phyloP scores from a whole-genome alignment of 805 yeast species.

The Kluyveromyces lactis region DNA sequence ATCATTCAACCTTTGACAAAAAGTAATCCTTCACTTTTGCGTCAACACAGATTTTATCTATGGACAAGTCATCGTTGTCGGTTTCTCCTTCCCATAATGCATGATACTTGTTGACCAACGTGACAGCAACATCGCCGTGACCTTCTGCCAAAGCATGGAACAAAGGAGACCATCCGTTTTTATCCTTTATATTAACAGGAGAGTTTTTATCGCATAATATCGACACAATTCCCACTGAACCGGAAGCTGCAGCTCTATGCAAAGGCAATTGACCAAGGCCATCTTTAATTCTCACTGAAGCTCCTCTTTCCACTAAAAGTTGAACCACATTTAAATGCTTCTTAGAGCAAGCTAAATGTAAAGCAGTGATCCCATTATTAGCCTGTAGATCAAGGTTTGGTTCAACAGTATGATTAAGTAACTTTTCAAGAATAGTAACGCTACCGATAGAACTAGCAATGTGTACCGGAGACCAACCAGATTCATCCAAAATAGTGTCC shows the following conservation, averaged over 20 bases:
- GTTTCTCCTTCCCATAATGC: conserved; percentile 54
- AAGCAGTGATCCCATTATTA: conserved; percentile 59
- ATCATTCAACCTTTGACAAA: conserved; percentile 10
- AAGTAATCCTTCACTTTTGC: conserved; percentile 40
- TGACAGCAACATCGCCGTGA: conserved; percentile 63
- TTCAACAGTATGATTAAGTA: conserved; percentile 41
- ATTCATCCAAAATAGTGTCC: conserved; percentile 59
- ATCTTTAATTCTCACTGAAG: conserved; percentile 61
- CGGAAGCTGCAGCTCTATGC: conserved; percentile 78
- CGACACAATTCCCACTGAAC: conserved; percentile 50
- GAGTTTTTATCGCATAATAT: conserved; percentile 45
- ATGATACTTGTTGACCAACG: conserved; percentile 48
- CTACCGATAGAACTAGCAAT: conserved; percentile 74
- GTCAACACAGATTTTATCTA: conserved; percentile 52
- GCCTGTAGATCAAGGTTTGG: conserved; percentile 60
- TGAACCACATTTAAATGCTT: conserved; percentile 47
- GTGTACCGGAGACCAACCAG: conserved; percentile 88
- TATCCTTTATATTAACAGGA: conserved; percentile 62
- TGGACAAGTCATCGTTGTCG: conserved; percentile 33
- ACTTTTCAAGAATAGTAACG: conserved; percentile 38
- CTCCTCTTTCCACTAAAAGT: conserved; percentile 47
- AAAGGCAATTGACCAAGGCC: conserved; percentile 55
- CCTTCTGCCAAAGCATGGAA: conserved; percentile 93
- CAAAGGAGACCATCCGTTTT: conserved; percentile 73
- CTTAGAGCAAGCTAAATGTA: conserved; percentile 73